Evolutionary conservation across 768 basidiomycete species (phyloP), one percentile per base, ranked within the genome.

Genomic region (Scleroderma bovista): DNA sequence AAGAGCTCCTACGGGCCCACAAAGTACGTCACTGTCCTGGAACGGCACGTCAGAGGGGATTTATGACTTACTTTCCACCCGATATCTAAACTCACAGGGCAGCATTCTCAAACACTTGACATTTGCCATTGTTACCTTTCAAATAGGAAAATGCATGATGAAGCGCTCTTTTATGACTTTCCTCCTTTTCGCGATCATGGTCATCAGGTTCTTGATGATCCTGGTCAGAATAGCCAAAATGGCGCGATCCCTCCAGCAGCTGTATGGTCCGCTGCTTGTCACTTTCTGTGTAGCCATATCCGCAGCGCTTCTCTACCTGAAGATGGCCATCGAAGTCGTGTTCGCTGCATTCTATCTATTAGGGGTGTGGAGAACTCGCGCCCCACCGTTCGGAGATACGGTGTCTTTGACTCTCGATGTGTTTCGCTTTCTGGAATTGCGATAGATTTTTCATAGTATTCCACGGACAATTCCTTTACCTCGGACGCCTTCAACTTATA

Each of bases 341-440:
- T 60, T 62, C 60, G 62, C 60, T 3, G 50, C 59, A 24, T 64
- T 63, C 43, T 66, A 59, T 45, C 24, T 66, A 53, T 29, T 57
- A 33, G 51, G 55, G 57, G 39, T 65, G 47, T 63, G 57, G 55
- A 63, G 56, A 50, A n/a, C n/a, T n/a, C n/a, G n/a, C n/a, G 64
- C 55, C 22, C 64, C 63, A 22, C 56, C 63, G 1, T 24, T 66
- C 6, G 57, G 57, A 57, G 64, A 64, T 24, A 54, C 55, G 6
- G 52, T 52, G 33, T 42, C 40, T 16, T 51, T 57, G 40, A 46
- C 63, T 33, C 20, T 61, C 13, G 61, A 64, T 15, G 32, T 64
- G 31, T 36, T 66, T 37, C 63, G 63, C 23, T 51, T 64, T 37
- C 44, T 64, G 11, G 63, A 64, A n/a, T 66, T 64, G 64, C 66